Base-by-base conservation (phyloP, 2,329 filamentous ascomycete genomes). In the Cadophora sp. region DNA sequence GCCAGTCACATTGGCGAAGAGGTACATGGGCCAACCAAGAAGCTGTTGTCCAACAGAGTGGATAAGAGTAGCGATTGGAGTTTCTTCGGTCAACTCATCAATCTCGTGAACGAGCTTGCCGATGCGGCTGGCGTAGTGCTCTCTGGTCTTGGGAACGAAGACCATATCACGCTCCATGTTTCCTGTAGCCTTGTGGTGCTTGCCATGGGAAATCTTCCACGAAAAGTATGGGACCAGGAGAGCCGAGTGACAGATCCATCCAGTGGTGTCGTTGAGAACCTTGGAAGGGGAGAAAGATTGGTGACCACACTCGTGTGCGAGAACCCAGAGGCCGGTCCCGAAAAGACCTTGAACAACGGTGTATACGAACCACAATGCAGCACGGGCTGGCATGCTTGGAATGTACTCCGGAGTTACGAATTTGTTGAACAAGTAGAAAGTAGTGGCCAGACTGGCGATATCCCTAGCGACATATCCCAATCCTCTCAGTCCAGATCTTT, bases 121-220 rank as follows among this genome's bases (percentile, higher is more conserved):
- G 69, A 95, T 80, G 68, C 91, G 91, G 69, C 85, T 86, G 73
- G 94, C 93, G 77, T 92, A 94, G 79, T 92, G 83, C 73, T 96
- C 89, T 68, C 94, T 91, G 66, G 94, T 97, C 82, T 93, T 93
- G 69, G 96, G 96, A n/a, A 98, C 86, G 80, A 97, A 98, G 72
- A 98, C 96, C 96, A 99, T 99, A 83, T 99, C 96, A 75, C 95
- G 93, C 83, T 97, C 94, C 83, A 99, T 90, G 86, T 99, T 89
- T 76, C 94, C 96, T 48, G 96, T 99, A 72, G 94, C 94, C 88
- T 98, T 98, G 92, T 99, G 96, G 86, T 99, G 96, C 89, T 97
- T 97, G 85, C 93, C 92, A 84, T 99, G 96, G 74, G 94, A 97
- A 82, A 98, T 94, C 85, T 99, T 97, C 96, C 96, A 99, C 79